phyloP scores from a whole-genome alignment of 2,329 filamentous ascomycete genomes.

The Nigrospora osmanthi region DNA sequence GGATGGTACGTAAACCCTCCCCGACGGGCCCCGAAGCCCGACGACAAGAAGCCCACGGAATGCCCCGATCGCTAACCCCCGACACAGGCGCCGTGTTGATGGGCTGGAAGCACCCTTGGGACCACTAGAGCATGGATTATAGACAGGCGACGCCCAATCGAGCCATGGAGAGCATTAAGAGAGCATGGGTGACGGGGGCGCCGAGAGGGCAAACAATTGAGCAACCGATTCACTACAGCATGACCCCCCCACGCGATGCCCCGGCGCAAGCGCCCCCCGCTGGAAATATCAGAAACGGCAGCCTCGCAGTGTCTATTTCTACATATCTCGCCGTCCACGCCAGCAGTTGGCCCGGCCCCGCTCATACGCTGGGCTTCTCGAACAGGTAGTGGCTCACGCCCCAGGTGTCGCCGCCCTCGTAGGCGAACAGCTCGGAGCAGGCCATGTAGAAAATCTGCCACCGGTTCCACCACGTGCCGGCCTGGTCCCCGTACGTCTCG shows the following conservation, averaged over 20 bases:
- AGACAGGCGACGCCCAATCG: too few relatives aligned
- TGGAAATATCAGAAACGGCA: too few relatives aligned
- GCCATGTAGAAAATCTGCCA: constrained; percentile 70
- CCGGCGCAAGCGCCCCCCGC: too few relatives aligned
- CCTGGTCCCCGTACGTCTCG: constrained; percentile 56
- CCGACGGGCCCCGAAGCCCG: neutral
- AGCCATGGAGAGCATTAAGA: too few relatives aligned
- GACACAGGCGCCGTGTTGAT: constrained; percentile 62
- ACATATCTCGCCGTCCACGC: too few relatives aligned
- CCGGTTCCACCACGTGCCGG: constrained; percentile 56
- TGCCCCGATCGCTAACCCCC: constrained; percentile 1
- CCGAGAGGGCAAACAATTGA: too few relatives aligned
- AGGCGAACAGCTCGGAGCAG: constrained; percentile 62
- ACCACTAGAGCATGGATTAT: constrained; percentile 54
- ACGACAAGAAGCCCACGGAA: too few relatives aligned
- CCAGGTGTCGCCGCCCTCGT: constrained; percentile 58
- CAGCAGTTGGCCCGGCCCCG: neutral
- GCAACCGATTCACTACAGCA: too few relatives aligned
- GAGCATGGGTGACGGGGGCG: too few relatives aligned
- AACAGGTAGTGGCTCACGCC: constrained; percentile 62
- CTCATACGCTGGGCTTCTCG: constrained; percentile 36
- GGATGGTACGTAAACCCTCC: constrained; percentile 56
- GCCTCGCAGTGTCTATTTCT: too few relatives aligned
- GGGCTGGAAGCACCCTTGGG: constrained; percentile 95
- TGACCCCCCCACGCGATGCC: too few relatives aligned